Conservation (phyloP, 2,329 filamentous ascomycete species). For the Penicillium sp. region DNA sequence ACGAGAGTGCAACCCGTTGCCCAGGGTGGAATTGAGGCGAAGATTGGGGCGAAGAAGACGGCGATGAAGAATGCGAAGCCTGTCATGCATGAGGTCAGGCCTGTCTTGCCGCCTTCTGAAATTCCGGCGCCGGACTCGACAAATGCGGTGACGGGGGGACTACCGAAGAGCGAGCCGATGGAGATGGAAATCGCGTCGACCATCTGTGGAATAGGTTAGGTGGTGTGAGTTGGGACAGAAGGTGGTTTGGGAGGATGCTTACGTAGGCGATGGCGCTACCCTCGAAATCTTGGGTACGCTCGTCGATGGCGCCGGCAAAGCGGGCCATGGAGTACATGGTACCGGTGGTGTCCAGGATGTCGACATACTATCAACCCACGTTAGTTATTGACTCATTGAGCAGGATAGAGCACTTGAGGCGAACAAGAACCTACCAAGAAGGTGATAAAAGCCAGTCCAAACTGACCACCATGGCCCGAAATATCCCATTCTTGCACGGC, state of each 20-base stretch:
- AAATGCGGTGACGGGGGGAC: conserved; percentile 81
- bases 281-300: conserved; percentile 83
- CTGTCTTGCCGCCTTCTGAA: conserved; percentile 81
- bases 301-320: conserved; percentile 78
- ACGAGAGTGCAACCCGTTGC: conserved; percentile 86
- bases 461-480: conserved; percentile 68
- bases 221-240: conserved; percentile 33
- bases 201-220: conserved; percentile 44
- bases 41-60: conserved; percentile 87
- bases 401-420: background rate
- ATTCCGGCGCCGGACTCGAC: conserved; percentile 90
- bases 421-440: conserved; percentile 57
- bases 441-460: conserved; percentile 80
- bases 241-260: conserved; percentile 27
- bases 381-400: background rate
- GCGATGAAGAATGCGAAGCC: conserved; percentile 84
- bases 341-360: conserved; percentile 84
- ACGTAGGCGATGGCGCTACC: conserved; percentile 79
- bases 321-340: conserved; percentile 89
- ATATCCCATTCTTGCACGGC: conserved; percentile 75
- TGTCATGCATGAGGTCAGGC: conserved; percentile 76
- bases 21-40: conserved; percentile 86
- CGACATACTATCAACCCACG: conserved; percentile 62
- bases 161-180: conserved; percentile 76
- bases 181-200: conserved; percentile 80